phyloP scores from a whole-genome alignment of 371 early-diverging fungal genomes.

The Rhizopus delemar region DNA sequence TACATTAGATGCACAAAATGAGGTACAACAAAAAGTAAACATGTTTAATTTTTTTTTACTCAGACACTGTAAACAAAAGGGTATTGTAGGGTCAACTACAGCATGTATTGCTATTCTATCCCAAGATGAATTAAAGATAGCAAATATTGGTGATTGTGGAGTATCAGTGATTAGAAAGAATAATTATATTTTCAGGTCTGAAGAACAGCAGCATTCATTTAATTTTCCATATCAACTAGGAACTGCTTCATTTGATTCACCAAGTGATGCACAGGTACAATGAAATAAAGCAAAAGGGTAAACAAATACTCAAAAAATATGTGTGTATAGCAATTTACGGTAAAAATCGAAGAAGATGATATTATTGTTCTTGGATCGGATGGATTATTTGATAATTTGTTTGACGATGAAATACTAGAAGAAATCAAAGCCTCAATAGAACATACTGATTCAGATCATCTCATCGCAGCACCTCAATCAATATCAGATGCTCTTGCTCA shows the following conservation, averaged over 20 bases:
- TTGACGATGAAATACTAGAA: slow-evolving; percentile 75
- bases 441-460: slow-evolving; percentile 9
- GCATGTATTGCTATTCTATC: slow-evolving; percentile 83
- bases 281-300: neutral
- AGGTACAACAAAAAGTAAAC: slow-evolving; percentile 46
- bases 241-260: slow-evolving; percentile 61
- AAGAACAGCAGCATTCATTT: slow-evolving; percentile 83
- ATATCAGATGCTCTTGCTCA: slow-evolving; percentile 80
- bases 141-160: slow-evolving; percentile 92
- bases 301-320: neutral
- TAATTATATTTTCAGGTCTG: slow-evolving; percentile 84
- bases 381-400: slow-evolving; percentile 80
- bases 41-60: neutral
- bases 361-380: slow-evolving; percentile 75
- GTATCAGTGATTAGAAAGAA: slow-evolving; percentile 79
- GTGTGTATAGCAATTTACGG: slow-evolving; percentile 46
- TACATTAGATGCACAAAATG: slow-evolving; percentile 62
- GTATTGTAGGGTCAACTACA: slow-evolving; percentile 86
- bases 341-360: slow-evolving; percentile 77
- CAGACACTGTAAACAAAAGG: slow-evolving; percentile 29
- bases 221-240: slow-evolving; percentile 80
- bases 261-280: slow-evolving; percentile 66
- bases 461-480: slow-evolving; percentile 59
- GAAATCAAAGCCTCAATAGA: slow-evolving; percentile 46
- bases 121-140: slow-evolving; percentile 86